A percentile compares a stretch with the other conserved stretches of the same genome.
Conservation (phyloP, 139 green algal genomes). For the Penium margaritaceum region DNA sequence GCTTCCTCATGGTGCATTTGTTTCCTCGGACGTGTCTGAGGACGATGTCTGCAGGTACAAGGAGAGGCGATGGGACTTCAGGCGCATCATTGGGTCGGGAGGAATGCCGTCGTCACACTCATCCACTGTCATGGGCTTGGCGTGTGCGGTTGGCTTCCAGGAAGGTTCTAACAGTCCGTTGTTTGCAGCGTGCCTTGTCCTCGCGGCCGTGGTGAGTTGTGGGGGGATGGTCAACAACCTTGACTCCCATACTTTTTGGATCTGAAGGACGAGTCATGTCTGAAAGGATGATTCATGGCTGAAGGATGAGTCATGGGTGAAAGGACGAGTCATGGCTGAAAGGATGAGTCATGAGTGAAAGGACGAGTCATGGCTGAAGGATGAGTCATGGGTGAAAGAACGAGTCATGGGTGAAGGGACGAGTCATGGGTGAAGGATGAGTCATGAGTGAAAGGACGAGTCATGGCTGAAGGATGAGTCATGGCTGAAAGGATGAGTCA, state of each 20-base stretch:
- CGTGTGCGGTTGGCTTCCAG: slow-evolving; percentile 73
- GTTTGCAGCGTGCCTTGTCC: slow-evolving; percentile 76
- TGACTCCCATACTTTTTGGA: no score
- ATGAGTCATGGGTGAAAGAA: no score
- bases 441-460: no score
- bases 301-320: neutral
- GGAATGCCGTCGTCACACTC: slow-evolving; percentile 97
- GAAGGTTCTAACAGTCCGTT: slow-evolving; percentile 72
- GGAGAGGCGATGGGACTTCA: slow-evolving; percentile 70
- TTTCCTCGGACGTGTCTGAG: no score
- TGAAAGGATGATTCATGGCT: neutral
- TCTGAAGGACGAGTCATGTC: no score
- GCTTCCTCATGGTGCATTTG: no score
- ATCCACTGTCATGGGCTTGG: slow-evolving; percentile 73
- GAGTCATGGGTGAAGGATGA: no score
- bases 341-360: neutral
- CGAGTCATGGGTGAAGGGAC: no score
- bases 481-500: no score
- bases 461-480: no score
- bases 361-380: neutral
- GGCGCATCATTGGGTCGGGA: slow-evolving; percentile 73
- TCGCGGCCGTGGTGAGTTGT: slow-evolving; percentile 76
- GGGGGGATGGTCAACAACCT: no score
- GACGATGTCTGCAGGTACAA: slow-evolving; percentile 68
- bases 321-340: neutral